phyloP scores from a whole-genome alignment of 2,329 filamentous ascomycete species.

The Zasmidium citrigriseum region DNA sequence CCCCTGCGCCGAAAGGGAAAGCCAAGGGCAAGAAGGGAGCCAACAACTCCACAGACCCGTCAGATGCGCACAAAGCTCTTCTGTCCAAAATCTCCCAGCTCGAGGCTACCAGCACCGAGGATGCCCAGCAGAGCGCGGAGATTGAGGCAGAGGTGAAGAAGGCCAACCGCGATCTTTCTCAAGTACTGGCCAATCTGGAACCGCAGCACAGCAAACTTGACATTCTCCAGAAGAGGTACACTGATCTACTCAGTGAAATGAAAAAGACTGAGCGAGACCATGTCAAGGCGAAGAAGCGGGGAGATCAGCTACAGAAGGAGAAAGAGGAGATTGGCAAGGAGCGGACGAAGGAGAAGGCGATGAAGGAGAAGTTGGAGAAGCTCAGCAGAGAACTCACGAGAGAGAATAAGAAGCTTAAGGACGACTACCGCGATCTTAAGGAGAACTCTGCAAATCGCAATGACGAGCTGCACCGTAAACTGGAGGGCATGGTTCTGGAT shows the following conservation, averaged over 20 bases:
- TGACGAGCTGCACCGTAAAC: constrained; percentile 79
- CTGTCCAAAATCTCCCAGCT: constrained; percentile 93
- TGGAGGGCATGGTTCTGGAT: constrained; percentile 76
- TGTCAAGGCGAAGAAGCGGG: constrained; percentile 91
- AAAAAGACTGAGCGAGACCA: constrained; percentile 93
- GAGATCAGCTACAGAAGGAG: constrained; percentile 93
- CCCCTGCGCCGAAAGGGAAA: constrained; percentile 63
- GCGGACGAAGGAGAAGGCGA: constrained; percentile 81
- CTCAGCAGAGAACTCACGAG: constrained; percentile 90
- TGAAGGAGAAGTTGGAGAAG: constrained; percentile 97
- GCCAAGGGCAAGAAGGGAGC: constrained; percentile 59
- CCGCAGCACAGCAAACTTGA: constrained; percentile 91
- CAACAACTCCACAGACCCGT: constrained; percentile 76
- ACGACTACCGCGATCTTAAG: constrained; percentile 83
- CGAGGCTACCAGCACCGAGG: constrained; percentile 87
- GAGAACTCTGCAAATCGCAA: constrained; percentile 83
- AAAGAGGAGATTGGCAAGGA: constrained; percentile 88
- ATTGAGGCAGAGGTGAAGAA: constrained; percentile 95
- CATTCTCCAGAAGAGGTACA: constrained; percentile 84
- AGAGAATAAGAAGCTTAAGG: constrained; percentile 98
- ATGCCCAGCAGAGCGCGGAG: constrained; percentile 93
- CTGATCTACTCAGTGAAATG: constrained; percentile 90
- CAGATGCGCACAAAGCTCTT: constrained; percentile 87
- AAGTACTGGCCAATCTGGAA: constrained; percentile 83
- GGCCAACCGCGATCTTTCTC: constrained; percentile 85